Percentiles rank a stretch among this genome's conserved stretches.
Evolutionary conservation across 305 asterid species (phyloP).

Genomic region (Fraxinus baroniana): DNA sequence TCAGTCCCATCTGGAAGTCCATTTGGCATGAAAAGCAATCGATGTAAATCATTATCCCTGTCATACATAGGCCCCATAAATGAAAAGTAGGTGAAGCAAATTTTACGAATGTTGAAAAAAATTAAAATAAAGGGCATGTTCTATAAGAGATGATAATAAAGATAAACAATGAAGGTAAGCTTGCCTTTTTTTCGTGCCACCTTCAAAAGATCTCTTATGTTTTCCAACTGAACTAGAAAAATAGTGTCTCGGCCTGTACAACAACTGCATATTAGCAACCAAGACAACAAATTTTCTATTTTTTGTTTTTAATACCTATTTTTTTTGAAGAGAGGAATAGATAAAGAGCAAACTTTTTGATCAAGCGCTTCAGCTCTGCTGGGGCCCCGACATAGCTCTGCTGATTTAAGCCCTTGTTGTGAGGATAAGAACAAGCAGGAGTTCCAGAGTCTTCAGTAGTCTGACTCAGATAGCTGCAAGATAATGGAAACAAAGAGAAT

Average conservation of each 20-base stretch:
- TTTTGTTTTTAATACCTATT: not conserved
- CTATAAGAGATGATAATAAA: not conserved
- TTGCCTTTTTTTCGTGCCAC: not conserved
- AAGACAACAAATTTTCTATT: not conserved
- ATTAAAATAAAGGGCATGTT: not conserved
- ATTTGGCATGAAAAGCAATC: not conserved
- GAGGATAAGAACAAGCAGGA: slow-evolving; percentile 21
- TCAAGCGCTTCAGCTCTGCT: slow-evolving; percentile 35
- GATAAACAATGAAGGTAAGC: not conserved
- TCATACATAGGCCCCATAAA: not conserved
- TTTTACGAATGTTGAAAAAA: not conserved
- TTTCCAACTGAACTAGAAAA: not conserved
- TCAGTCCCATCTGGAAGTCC: not conserved
- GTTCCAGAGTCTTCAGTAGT: slow-evolving; percentile 23
- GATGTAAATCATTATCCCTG: not conserved
- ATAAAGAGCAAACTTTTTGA: slow-evolving; percentile 35
- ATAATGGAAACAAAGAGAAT: not conserved
- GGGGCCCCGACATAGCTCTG: slow-evolving; percentile 16
- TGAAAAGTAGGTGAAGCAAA: not conserved
- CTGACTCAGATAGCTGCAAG: slow-evolving; percentile 21
- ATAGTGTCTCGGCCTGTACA: slow-evolving; percentile 1
- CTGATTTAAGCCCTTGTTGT: slow-evolving; percentile 24
- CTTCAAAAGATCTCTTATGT: not conserved
- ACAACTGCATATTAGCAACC: not conserved
- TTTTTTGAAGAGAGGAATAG: not conserved